Evolutionary conservation across 371 early-diverging fungal species (phyloP), one percentile per base, ranked within the genome.

Genomic region (Paraphysoderma sedebokerense): DNA sequence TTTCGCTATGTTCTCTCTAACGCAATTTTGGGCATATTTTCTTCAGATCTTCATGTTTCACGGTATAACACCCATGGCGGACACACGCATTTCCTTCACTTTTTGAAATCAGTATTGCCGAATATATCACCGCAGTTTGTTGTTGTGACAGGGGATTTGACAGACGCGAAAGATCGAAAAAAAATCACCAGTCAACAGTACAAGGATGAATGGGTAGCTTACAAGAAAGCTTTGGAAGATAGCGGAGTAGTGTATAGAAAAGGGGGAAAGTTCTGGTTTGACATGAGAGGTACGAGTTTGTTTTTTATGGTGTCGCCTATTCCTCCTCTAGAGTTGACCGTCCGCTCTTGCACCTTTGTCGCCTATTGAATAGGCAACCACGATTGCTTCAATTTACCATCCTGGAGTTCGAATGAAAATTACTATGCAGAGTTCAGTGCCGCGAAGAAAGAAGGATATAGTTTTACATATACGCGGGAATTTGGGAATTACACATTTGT

Each of bases 21-120:
- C n/a, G n/a, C n/a, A n/a, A n/a, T n/a, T n/a, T n/a, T n/a, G n/a
- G n/a, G n/a, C n/a, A n/a, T n/a, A n/a, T n/a, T n/a, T n/a, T n/a
- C n/a, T n/a, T n/a, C 90, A 0, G 90, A 91, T 58, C 38, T 90
- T 4, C 92, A 90, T 59, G 71, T 91, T 44, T 84, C 83, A 47
- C 70, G 74, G 36, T 83, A 65, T 60, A 53, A 65, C 34, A 57
- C 63, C 3, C 51, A 59, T 36, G 84, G 86, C 29, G 82, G 84
- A 13, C 66, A 80, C 1, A 55, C 66, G 11, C 82, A 85, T 57
- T 74, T 88, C 54, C 56, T 75, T 50, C 71, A 78, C 40, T 29
- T 39, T 28, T 33, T 56, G 15, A 20, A 47, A 27, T 17, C 30
- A 19, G 61, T 60, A 34, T 45, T 70, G 23, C 62, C 66, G 7